These are phyloP conservation scores for Exsudoporus frostii DNA, from an alignment of 768 basidiomycete genomes.

Conservation along the genomic window DNA sequence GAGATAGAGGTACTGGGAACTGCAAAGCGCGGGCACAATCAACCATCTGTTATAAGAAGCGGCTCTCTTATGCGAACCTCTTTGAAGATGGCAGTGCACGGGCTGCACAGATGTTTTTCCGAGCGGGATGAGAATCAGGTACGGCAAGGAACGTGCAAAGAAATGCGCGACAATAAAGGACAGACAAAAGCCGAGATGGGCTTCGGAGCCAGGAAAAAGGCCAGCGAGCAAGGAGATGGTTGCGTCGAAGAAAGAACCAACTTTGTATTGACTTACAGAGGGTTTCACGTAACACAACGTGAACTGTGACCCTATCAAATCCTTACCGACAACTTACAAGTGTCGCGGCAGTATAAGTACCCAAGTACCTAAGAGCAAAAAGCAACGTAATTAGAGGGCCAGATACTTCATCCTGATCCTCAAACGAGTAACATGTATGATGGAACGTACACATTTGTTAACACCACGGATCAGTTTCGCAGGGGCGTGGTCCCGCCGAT, in stretches of 20 bases:
- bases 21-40: not conserved
- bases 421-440: not conserved
- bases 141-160: conserved; percentile 2
- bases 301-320: not conserved
- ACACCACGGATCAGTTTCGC: not conserved
- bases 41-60: not conserved
- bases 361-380: not conserved
- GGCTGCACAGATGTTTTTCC: not conserved
- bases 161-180: not conserved
- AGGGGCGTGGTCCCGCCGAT: not conserved
- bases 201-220: not conserved
- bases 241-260: not conserved
- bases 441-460: not conserved
- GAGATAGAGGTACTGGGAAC: not conserved
- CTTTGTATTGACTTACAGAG: not conserved
- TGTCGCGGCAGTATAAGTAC: not conserved
- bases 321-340: not conserved
- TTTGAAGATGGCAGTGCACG: not conserved
- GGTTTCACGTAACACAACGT: not conserved
- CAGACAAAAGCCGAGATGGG: not conserved
- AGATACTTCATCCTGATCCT: not conserved
- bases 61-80: not conserved
- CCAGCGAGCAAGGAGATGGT: not conserved
- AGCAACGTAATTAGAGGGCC: not conserved
- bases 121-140: not conserved